Conservation (phyloP, 345 rosid species). For the Dovyalis caffra region DNA sequence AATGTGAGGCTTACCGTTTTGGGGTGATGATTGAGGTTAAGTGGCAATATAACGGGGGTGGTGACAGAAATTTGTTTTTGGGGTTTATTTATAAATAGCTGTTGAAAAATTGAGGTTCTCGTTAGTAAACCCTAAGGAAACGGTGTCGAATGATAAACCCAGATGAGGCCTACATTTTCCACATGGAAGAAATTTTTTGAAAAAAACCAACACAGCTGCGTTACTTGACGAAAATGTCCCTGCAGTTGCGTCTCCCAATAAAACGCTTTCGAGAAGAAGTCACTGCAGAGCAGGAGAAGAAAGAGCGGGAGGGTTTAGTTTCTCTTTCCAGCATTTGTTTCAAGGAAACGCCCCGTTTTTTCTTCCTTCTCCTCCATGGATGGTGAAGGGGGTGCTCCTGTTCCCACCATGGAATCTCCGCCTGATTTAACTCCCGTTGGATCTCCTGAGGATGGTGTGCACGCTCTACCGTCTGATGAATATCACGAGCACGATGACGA, state of each 20-base stretch:
- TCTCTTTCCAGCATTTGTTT: background rate
- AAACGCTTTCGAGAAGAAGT: background rate
- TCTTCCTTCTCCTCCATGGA: slow-evolving; percentile 30
- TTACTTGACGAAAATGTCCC: slow-evolving; percentile 14
- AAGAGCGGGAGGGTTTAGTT: slow-evolving; percentile 17
- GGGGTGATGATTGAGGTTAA: too few species aligned
- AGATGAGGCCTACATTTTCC: background rate
- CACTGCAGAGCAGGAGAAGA: slow-evolving; percentile 17
- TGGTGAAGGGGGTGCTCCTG: slow-evolving; percentile 15
- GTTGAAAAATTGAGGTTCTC: too few species aligned
- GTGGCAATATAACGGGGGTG: too few species aligned
- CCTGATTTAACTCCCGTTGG: slow-evolving; percentile 15
- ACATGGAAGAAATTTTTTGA: background rate
- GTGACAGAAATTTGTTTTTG: too few species aligned
- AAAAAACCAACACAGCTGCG: background rate
- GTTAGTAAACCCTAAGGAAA: too few species aligned
- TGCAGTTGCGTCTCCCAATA: background rate
- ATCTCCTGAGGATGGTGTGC: slow-evolving; percentile 23
- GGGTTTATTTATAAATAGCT: too few species aligned
- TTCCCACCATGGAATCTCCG: too few species aligned
- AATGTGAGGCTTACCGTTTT: too few species aligned
- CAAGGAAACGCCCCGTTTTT: slow-evolving; percentile 8
- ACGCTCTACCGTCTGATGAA: slow-evolving; percentile 17
- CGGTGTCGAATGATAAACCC: background rate
- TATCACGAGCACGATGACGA: too few species aligned